phyloP scores from a whole-genome alignment of 2,329 filamentous ascomycete genomes.

The Nemania diffusa region DNA sequence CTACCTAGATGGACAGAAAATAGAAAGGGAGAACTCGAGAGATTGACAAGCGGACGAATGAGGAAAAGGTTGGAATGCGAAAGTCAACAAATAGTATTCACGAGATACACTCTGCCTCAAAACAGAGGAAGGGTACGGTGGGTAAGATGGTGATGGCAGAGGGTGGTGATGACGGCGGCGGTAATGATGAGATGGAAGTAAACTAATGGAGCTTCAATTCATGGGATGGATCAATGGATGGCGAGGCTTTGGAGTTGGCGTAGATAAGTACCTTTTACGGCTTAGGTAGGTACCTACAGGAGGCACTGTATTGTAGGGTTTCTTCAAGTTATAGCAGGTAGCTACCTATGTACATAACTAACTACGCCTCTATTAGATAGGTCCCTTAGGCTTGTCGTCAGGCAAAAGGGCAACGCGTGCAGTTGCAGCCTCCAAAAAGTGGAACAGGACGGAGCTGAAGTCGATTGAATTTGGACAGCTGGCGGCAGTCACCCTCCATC shows the following conservation, averaged over 20 bases:
- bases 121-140: neutral
- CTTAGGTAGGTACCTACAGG: neutral
- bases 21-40: neutral
- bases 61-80: neutral
- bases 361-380: too few relatives aligned
- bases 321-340: neutral
- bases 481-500: neutral
- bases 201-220: too few relatives aligned
- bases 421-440: constrained; percentile 25
- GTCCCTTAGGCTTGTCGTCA: too few relatives aligned
- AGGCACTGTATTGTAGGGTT: too few relatives aligned
- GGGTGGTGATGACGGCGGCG: neutral
- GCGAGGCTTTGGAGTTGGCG: neutral
- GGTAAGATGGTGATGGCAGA: neutral
- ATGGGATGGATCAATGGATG: too few relatives aligned
- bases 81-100: neutral
- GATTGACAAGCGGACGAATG: constrained; percentile 1
- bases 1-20: neutral
- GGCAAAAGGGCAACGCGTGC: constrained; percentile 42
- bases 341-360: neutral
- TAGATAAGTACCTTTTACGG: neutral
- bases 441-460: neutral
- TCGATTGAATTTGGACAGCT: constrained; percentile 8
- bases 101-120: neutral
- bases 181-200: neutral